Conservation (phyloP, 352 stramenopile species). For the Peronosclerospora sorghi region DNA sequence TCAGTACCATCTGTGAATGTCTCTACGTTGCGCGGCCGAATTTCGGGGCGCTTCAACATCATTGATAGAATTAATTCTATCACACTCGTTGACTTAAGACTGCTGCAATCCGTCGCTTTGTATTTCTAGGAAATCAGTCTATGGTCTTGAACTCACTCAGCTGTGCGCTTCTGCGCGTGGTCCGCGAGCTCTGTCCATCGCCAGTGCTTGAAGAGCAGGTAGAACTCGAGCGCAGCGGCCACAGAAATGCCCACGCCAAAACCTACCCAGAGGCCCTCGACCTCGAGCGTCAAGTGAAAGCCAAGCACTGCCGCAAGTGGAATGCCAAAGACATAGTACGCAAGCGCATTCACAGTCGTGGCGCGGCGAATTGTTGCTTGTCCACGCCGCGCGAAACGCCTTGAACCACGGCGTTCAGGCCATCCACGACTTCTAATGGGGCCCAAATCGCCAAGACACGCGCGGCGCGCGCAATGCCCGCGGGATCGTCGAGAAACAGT, state of each 20-base stretch:
- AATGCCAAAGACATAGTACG: slow-evolving; percentile 69
- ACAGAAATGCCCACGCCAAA: slow-evolving; percentile 41
- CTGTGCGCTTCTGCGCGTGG: slow-evolving; percentile 29
- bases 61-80: too few species aligned
- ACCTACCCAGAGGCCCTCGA: slow-evolving; percentile 49
- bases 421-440: slow-evolving; percentile 40
- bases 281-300: slow-evolving; percentile 31
- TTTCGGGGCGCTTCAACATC: too few species aligned
- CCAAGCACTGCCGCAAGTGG: slow-evolving; percentile 45
- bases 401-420: slow-evolving; percentile 39
- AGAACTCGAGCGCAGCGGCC: slow-evolving; percentile 21
- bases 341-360: slow-evolving; percentile 51
- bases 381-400: slow-evolving; percentile 59
- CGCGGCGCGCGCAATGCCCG: slow-evolving; percentile 27
- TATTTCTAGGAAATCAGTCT: too few species aligned
- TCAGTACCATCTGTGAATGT: too few species aligned
- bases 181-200: slow-evolving; percentile 26
- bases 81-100: too few species aligned
- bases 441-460: slow-evolving; percentile 33
- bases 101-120: too few species aligned
- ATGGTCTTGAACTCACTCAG: too few species aligned
- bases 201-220: slow-evolving; percentile 27
- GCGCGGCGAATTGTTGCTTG: slow-evolving; percentile 45
- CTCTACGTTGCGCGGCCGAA: too few species aligned
- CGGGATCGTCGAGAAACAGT: slow-evolving; percentile 33